Evolutionary conservation across 2,329 filamentous ascomycete species (phyloP).

Genomic region (Ophiosphaerella herpotricha): DNA sequence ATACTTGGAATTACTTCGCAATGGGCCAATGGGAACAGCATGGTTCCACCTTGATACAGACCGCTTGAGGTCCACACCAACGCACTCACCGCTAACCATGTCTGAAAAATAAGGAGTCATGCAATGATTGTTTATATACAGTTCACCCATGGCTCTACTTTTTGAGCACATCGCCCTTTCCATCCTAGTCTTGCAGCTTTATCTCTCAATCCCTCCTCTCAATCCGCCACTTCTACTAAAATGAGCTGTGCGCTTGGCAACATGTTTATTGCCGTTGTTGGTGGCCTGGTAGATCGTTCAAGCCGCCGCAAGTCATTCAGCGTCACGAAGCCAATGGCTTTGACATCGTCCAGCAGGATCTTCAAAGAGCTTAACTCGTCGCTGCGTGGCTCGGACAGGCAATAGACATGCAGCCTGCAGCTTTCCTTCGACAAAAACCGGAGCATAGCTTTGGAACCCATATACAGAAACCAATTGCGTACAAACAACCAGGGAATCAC

Average conservation of each 20-base stretch:
- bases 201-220: neutral
- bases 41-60: slow-evolving; percentile 2
- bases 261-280: slow-evolving; percentile 3
- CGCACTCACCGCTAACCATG: slow-evolving; percentile 4
- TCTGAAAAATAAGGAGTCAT: neutral
- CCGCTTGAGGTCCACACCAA: neutral
- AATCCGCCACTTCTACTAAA: neutral
- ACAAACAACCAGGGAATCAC: too few species aligned
- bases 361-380: neutral
- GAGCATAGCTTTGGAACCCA: neutral
- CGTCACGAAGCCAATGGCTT: neutral
- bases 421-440: neutral
- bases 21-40: neutral
- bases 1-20: neutral
- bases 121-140: neutral
- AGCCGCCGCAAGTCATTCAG: neutral
- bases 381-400: neutral
- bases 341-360: neutral
- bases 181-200: too few species aligned
- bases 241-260: slow-evolving; percentile 6
- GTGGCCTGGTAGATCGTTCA: slow-evolving; percentile 3
- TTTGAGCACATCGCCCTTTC: too few species aligned
- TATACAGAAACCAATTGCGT: too few species aligned
- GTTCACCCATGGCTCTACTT: neutral
- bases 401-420: neutral